These are phyloP conservation scores for Mucor indicus DNA, from an alignment of 371 early-diverging fungal genomes.

Conservation along the genomic window DNA sequence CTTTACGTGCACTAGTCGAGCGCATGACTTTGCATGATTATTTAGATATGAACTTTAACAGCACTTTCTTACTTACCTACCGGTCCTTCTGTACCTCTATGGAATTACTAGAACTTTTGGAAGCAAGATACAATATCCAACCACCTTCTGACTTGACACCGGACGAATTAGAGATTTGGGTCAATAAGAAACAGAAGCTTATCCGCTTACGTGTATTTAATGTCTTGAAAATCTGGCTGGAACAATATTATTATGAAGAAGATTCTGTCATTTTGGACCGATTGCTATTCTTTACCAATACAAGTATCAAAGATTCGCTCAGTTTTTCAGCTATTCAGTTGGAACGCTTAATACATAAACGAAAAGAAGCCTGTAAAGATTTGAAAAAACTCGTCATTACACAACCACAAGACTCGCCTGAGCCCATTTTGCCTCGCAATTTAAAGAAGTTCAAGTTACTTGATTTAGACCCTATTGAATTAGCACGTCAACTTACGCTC, in stretches of 20 bases:
- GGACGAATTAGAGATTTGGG: conserved; percentile 73
- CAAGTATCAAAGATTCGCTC: conserved; percentile 66
- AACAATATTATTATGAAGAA: conserved; percentile 79
- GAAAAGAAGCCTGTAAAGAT: conserved; percentile 51
- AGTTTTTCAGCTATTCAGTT: conserved; percentile 71
- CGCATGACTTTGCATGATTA: conserved; percentile 83
- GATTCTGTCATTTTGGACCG: conserved; percentile 60
- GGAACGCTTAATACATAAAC: conserved; percentile 70
- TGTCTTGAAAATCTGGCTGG: conserved; percentile 89
- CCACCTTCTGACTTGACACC: conserved; percentile 66
- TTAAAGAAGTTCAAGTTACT: conserved; percentile 65
- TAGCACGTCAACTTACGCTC: conserved; percentile 92
- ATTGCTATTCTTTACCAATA: conserved; percentile 73
- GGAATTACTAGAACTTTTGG: conserved; percentile 69
- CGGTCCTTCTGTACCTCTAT: conserved; percentile 80
- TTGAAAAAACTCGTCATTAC: conserved; percentile 67
- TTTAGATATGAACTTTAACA: conserved; percentile 73
- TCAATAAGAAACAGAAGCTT: conserved; percentile 77
- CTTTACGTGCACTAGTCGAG: conserved; percentile 80
- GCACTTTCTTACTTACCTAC: conserved; percentile 86
- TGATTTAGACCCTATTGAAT: conserved; percentile 88
- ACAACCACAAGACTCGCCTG: conserved; percentile 54
- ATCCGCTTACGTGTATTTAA: conserved; percentile 87
- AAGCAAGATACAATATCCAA: conserved; percentile 71
- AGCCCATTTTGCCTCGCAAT: conserved; percentile 70